These are phyloP conservation scores for Chalciporus sphaerocephalus DNA, from an alignment of 768 basidiomycete genomes.

Conservation along the genomic window DNA sequence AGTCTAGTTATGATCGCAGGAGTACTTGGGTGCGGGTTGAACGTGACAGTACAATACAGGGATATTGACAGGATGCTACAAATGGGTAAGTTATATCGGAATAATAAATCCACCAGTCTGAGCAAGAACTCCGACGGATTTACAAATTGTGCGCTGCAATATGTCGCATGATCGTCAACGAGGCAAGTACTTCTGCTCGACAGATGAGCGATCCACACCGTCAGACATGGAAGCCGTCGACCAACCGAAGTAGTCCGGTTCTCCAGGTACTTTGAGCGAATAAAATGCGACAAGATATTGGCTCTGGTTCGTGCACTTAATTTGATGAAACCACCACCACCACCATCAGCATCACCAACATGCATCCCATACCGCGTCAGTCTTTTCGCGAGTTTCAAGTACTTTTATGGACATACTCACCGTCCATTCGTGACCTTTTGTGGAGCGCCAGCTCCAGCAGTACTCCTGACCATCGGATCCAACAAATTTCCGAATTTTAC, in stretches of 20 bases:
- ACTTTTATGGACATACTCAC: slow-evolving; percentile 37
- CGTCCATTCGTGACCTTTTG: slow-evolving; percentile 58
- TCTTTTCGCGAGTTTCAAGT: neutral
- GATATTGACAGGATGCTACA: slow-evolving; percentile 7
- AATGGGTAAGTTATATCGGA: slow-evolving; percentile 10
- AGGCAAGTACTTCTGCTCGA: slow-evolving; percentile 52
- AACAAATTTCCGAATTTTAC: slow-evolving; percentile 46
- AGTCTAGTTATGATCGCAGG: too few species aligned
- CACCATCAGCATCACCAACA: neutral
- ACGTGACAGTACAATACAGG: slow-evolving; percentile 14
- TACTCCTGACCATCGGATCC: slow-evolving; percentile 61
- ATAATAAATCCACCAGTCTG: neutral
- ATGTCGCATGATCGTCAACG: slow-evolving; percentile 61
- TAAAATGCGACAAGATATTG: slow-evolving; percentile 58
- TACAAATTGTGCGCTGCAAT: slow-evolving; percentile 46
- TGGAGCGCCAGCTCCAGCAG: slow-evolving; percentile 50
- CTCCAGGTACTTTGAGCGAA: slow-evolving; percentile 49
- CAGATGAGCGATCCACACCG: slow-evolving; percentile 11
- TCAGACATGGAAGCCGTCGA: slow-evolving; percentile 27
- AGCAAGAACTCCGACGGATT: slow-evolving; percentile 4
- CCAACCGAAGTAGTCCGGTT: slow-evolving; percentile 49
- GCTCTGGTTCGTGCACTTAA: slow-evolving; percentile 51
- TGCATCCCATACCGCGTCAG: neutral
- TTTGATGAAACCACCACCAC: neutral
- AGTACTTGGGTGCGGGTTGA: neutral